These are phyloP conservation scores for Termitomyces sp. DNA, from an alignment of 768 basidiomycete species.

Conservation along the genomic window DNA sequence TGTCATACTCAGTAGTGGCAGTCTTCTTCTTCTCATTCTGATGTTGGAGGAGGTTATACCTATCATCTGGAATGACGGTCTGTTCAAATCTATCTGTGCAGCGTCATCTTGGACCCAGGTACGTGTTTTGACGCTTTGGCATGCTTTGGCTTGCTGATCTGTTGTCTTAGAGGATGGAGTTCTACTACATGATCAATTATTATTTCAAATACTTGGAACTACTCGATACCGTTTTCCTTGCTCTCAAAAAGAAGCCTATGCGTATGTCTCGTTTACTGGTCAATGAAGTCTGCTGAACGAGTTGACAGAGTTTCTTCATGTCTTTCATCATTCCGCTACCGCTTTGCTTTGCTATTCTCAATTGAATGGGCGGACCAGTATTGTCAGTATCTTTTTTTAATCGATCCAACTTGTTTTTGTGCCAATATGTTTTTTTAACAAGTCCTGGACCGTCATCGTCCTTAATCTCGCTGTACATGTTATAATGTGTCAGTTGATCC, in stretches of 20 bases:
- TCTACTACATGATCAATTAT: conserved; percentile 99
- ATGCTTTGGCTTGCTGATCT: conserved; percentile 1
- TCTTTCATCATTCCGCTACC: conserved; percentile 98
- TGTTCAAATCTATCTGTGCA: conserved; percentile 76
- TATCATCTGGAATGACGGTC: conserved; percentile 62
- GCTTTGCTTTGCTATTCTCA: conserved; percentile 93
- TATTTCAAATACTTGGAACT: conserved; percentile 98
- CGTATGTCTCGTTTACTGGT: conserved; percentile 44
- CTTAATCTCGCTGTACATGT: conserved; percentile 94
- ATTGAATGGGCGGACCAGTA: conserved; percentile 89
- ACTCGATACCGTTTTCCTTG: conserved; percentile 94
- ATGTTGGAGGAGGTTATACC: conserved; percentile 92
- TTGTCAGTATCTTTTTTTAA: conserved; percentile 49
- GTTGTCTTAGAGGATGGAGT: conserved; percentile 73
- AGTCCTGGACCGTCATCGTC: conserved; percentile 96
- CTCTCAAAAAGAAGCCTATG: conserved; percentile 96
- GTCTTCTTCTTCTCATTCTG: conserved; percentile 75
- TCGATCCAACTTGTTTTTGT: background rate
- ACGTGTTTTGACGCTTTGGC: conserved; percentile 26
- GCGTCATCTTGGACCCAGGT: conserved; percentile 83
- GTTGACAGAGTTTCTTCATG: conserved; percentile 84
- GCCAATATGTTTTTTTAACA: conserved; percentile 7
- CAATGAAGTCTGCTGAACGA: conserved; percentile 4
- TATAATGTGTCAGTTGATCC: conserved; percentile 84
- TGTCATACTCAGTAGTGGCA: conserved; percentile 79